Evolutionary conservation across 2,329 filamentous ascomycete genomes (phyloP).

Genomic region (Scedosporium minutisporum): DNA sequence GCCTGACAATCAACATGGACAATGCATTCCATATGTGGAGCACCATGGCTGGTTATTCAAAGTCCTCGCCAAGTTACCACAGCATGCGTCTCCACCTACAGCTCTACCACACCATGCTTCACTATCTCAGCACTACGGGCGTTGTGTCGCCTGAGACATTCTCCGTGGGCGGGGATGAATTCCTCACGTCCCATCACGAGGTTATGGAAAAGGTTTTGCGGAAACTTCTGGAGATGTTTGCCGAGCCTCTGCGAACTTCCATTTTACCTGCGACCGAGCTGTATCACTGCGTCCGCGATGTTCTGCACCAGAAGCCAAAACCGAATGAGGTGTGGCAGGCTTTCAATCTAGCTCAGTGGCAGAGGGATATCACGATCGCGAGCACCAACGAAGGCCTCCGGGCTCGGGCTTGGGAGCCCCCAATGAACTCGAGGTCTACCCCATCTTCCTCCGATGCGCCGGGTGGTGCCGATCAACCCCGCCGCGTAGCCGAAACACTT

Average conservation of each 20-base stretch:
- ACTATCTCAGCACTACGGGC: slow-evolving; percentile 4
- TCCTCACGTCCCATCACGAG: neutral
- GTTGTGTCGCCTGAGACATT: slow-evolving; percentile 5
- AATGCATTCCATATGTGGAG: slow-evolving; percentile 38
- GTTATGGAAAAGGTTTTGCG: slow-evolving; percentile 4
- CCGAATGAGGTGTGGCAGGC: slow-evolving; percentile 7
- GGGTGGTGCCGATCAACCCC: neutral
- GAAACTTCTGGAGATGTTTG: slow-evolving; percentile 4
- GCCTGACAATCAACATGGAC: slow-evolving; percentile 33
- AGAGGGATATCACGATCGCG: slow-evolving; percentile 4
- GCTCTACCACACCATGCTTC: slow-evolving; percentile 6
- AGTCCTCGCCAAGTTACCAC: slow-evolving; percentile 15
- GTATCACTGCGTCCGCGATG: slow-evolving; percentile 24
- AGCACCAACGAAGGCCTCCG: slow-evolving; percentile 5
- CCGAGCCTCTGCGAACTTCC: slow-evolving; percentile 17
- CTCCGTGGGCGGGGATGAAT: neutral
- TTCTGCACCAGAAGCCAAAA: slow-evolving; percentile 7
- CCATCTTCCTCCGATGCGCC: neutral
- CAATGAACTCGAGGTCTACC: neutral
- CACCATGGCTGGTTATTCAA: slow-evolving; percentile 20
- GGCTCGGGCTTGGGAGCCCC: neutral
- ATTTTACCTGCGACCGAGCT: slow-evolving; percentile 29
- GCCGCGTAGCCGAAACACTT: neutral
- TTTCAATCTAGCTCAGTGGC: slow-evolving; percentile 8
- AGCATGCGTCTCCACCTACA: slow-evolving; percentile 1